Base-by-base conservation (phyloP, 2,329 filamentous ascomycete genomes). In the Claviceps sorghi region DNA sequence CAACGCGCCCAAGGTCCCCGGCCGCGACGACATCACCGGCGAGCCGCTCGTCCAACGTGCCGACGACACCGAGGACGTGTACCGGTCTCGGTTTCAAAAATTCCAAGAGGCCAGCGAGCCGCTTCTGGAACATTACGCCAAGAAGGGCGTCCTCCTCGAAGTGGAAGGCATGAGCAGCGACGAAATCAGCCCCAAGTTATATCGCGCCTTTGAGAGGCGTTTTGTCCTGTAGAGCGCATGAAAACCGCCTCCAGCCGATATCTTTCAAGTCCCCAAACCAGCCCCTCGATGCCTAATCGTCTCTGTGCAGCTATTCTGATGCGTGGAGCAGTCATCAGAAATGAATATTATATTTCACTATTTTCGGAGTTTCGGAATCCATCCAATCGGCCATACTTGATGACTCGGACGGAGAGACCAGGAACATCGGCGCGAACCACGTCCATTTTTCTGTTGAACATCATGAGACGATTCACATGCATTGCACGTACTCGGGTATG, bases 171-270 rank as follows among this genome's bases (percentile, higher is more conserved):
- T 90, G 69, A 91, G 82, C 66, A 95, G 89, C 63, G 88, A 98
- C 64, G 93, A 97, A 70, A 98, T 98, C 60, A 90, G 79, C 51
- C 93, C 93, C n/a, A 83, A 89, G 72, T 74, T 98, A 30, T 86
- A 88, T 62, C 70, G 74, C 9, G 89, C 95, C 69, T 87, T 98
- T 66, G 83, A 87, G 69, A 79, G 73, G 63, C 78, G 85, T 53
- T 97, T 97, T 53, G 61, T 64, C 43, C 50, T 57, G 34, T 67
- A 41, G 13, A 21, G 26, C 11, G 26, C 26, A 3, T 11, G 21
- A 11, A 29, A 9, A n/a, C n/a, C 30, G n/a, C 7, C 2, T 6
- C 5, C 11, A 44, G 26, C 26, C 5, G 26, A 5, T 26, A 3
- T 5, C 3, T 26, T 26, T 26, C 26, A 26, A 26, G 26, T 26